These are phyloP conservation scores for Ascocoryne sarcoides DNA, from an alignment of 2,329 filamentous ascomycete species.

Conservation along the genomic window DNA sequence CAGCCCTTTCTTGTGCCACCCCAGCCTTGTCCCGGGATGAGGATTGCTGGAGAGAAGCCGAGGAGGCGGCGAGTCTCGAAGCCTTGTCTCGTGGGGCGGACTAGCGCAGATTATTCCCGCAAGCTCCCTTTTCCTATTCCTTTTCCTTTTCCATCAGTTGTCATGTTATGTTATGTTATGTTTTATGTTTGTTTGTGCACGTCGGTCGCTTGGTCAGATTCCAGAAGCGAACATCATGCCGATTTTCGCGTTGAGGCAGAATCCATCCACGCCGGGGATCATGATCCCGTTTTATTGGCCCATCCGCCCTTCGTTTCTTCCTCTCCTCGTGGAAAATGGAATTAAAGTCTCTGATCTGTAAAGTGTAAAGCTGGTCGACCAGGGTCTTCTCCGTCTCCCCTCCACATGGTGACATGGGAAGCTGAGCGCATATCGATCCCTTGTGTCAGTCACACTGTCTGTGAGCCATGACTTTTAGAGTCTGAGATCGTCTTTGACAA, in stretches of 20 bases:
- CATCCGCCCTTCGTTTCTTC: background rate
- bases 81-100: no score
- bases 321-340: background rate
- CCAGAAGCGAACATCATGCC: no score
- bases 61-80: background rate
- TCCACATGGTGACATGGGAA: conserved; percentile 7
- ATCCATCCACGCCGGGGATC: no score
- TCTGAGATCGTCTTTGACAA: conserved; percentile 1
- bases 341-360: background rate
- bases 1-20: no score
- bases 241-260: no score
- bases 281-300: background rate
- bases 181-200: no score
- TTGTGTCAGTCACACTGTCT: no score
- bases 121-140: no score
- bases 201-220: no score
- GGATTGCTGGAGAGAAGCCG: background rate
- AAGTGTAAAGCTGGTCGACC: background rate
- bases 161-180: no score
- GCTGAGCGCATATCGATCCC: conserved; percentile 12
- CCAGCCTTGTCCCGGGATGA: background rate
- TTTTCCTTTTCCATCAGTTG: no score
- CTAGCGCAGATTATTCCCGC: no score
- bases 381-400: conserved; percentile 4
- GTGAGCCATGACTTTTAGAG: background rate